Conservation (phyloP, 345 rosid genomes). For the Rhizophora mangle region DNA sequence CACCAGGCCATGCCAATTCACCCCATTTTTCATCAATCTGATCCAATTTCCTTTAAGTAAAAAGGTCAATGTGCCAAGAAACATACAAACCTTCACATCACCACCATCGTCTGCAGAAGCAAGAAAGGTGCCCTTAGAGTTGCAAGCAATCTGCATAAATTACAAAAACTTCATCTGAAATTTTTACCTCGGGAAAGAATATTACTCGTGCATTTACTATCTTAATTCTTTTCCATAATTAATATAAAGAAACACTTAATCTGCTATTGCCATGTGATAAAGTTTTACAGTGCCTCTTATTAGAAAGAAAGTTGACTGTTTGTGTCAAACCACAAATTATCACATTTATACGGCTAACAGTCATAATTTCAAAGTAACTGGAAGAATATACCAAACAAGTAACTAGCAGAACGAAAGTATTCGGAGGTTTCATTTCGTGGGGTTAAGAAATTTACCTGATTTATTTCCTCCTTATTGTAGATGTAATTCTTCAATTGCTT, state of each 20-base stretch:
- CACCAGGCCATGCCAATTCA: too few relatives aligned
- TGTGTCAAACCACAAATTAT: background rate
- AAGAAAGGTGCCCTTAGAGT: slow-evolving; percentile 64
- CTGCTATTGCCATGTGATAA: too few relatives aligned
- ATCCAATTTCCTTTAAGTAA: background rate
- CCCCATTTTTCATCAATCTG: too few relatives aligned
- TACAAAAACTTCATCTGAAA: background rate
- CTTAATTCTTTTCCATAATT: background rate
- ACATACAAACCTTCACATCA: slow-evolving; percentile 61
- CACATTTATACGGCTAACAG: background rate
- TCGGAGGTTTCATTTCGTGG: background rate
- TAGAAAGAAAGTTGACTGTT: background rate
- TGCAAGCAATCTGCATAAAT: slow-evolving; percentile 59
- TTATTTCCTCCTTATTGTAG: slow-evolving; percentile 85
- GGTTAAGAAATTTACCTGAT: slow-evolving; percentile 49
- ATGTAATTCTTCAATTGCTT: slow-evolving; percentile 57
- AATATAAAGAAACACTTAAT: background rate
- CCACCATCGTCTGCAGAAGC: slow-evolving; percentile 87
- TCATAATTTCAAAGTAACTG: background rate
- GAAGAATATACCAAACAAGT: background rate
- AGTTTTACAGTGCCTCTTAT: background rate
- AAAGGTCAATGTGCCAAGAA: background rate
- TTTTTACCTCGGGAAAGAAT: background rate
- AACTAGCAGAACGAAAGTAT: too few relatives aligned
- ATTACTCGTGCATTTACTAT: background rate